A percentile compares a stretch with the other conserved stretches of the same genome.
Conservation (phyloP, 306 rosid genomes). For the Begonia fuchsioides region DNA sequence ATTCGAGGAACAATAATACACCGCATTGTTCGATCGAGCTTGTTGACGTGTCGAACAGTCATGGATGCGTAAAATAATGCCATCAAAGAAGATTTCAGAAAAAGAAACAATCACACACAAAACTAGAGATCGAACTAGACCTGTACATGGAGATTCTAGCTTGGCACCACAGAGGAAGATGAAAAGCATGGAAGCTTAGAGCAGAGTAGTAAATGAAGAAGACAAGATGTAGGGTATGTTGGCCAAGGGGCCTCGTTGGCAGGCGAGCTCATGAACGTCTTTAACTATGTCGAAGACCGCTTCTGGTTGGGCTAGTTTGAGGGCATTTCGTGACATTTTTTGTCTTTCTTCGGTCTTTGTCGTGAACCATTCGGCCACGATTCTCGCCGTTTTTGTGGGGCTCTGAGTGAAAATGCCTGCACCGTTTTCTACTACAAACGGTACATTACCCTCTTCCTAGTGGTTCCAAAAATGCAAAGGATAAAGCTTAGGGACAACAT, state of each 20-base stretch:
- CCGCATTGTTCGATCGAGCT: no score
- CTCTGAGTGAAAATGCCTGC: constrained; percentile 94
- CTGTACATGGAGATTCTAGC: no score
- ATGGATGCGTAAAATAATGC: no score
- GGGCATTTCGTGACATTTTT: constrained; percentile 66
- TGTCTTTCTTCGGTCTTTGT: constrained; percentile 54
- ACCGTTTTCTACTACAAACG: constrained; percentile 85
- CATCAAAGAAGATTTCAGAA: no score
- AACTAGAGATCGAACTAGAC: no score
- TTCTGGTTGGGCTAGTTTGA: constrained; percentile 88
- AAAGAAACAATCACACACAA: no score
- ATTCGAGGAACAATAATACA: no score
- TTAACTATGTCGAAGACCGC: constrained; percentile 85
- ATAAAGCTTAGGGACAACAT: no score
- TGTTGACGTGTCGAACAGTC: no score
- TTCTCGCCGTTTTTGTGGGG: constrained; percentile 64
- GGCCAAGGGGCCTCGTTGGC: constrained; percentile 51
- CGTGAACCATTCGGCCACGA: constrained; percentile 83
- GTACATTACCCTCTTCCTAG: constrained; percentile 94
- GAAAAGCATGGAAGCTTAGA: constrained; percentile 14
- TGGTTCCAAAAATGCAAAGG: neutral
- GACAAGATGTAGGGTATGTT: constrained; percentile 62
- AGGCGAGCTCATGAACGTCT: constrained; percentile 74
- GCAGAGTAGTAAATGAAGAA: constrained; percentile 59
- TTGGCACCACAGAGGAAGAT: no score